Evolutionary conservation across 352 stramenopile genomes (phyloP).

Genomic region (Globisporangium acanthophoron): DNA sequence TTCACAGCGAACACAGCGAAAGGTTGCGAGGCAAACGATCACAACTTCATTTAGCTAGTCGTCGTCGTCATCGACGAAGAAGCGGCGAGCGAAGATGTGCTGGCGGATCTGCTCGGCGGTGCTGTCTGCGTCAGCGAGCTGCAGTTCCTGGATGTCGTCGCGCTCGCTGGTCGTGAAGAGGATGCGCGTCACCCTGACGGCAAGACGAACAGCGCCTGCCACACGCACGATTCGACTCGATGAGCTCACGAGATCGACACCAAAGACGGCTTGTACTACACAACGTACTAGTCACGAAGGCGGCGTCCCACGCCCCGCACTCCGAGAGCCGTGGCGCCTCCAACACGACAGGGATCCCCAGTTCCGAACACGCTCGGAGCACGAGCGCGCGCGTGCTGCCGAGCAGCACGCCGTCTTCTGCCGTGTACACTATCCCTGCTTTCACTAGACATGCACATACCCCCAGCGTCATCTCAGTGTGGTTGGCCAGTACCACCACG

Average conservation of each 20-base stretch:
- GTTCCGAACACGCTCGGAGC: conserved; percentile 42
- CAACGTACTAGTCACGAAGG: conserved; percentile 70
- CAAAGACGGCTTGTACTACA: background rate
- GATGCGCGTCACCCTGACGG: conserved; percentile 12
- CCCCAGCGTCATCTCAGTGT: background rate
- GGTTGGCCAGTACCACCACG: too few species aligned
- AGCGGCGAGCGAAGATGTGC: conserved; percentile 8
- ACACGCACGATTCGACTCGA: background rate
- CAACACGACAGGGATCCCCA: conserved; percentile 53
- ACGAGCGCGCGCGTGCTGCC: conserved; percentile 65
- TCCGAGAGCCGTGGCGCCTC: conserved; percentile 51
- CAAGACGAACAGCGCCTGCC: conserved; percentile 13
- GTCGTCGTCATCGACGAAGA: conserved; percentile 6
- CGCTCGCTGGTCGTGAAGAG: background rate
- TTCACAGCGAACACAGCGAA: background rate
- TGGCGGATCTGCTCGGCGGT: conserved; percentile 11
- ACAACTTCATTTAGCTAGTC: background rate
- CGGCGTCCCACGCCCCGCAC: conserved; percentile 41
- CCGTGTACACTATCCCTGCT: conserved; percentile 39
- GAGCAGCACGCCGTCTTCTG: conserved; percentile 32
- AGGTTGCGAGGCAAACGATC: background rate
- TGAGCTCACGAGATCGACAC: background rate
- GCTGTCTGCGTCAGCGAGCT: background rate
- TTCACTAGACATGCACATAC: conserved; percentile 27
- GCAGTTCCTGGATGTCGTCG: conserved; percentile 4